Evolutionary conservation across 768 basidiomycete species (phyloP).

Genomic region (Atractiella rhizophila): DNA sequence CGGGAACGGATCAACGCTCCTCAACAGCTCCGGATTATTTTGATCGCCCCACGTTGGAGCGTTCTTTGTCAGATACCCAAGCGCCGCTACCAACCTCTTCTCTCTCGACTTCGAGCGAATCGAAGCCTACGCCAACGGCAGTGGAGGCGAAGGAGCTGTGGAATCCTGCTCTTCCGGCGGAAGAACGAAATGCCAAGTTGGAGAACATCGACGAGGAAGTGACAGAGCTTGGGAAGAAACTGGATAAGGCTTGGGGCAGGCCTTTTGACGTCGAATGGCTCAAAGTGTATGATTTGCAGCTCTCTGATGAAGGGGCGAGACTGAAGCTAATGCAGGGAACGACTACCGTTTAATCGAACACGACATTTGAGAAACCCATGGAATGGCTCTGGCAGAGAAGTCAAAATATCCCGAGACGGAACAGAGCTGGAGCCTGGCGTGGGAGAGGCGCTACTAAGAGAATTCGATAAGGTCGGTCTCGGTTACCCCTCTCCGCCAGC

Average conservation of each 20-base stretch:
- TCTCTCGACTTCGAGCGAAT: too few species aligned
- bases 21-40: too few species aligned
- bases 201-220: constrained; percentile 15
- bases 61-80: background rate
- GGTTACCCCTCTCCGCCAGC: too few species aligned
- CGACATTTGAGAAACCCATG: constrained; percentile 69
- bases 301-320: background rate
- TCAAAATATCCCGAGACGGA: constrained; percentile 25
- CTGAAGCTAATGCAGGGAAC: constrained; percentile 19
- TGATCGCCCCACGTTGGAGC: too few species aligned
- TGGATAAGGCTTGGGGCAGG: constrained; percentile 36
- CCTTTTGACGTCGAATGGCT: constrained; percentile 68
- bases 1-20: too few species aligned
- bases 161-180: background rate
- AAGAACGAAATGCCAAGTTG: constrained; percentile 10
- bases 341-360: constrained; percentile 48
- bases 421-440: constrained; percentile 68
- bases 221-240: constrained; percentile 1
- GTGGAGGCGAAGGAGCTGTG: background rate
- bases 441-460: constrained; percentile 40
- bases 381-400: constrained; percentile 49
- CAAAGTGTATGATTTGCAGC: constrained; percentile 11
- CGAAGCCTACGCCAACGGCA: background rate
- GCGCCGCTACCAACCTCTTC: background rate
- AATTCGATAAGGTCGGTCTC: too few species aligned